Conservation (phyloP, 2,329 filamentous ascomycete genomes). For the Elsinoe necatrix region DNA sequence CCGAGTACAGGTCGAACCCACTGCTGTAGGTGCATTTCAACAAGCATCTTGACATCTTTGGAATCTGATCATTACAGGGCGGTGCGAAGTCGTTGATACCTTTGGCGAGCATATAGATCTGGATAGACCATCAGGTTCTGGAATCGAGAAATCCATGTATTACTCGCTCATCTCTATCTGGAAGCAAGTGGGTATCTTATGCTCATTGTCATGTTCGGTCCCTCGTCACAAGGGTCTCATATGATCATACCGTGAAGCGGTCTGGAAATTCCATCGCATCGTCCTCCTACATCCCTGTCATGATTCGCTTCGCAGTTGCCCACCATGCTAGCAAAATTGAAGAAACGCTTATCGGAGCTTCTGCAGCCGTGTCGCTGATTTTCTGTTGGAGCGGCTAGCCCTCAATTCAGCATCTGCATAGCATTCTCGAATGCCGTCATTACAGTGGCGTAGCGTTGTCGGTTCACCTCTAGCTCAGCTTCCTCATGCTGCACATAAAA, state of each 20-base stretch:
- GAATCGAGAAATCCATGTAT: neutral
- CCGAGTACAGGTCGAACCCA: constrained; percentile 57
- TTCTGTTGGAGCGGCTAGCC: neutral
- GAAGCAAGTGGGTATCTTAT: constrained; percentile 7
- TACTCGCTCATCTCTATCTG: neutral
- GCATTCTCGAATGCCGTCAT: constrained; percentile 43
- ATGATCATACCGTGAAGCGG: neutral
- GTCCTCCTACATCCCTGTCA: neutral
- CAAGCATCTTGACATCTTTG: constrained; percentile 20
- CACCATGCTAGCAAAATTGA: neutral
- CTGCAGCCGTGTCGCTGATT: neutral
- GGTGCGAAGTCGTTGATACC: constrained; percentile 11
- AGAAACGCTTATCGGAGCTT: neutral
- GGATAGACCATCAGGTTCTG: neutral
- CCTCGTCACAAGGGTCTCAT: neutral
- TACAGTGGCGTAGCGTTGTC: constrained; percentile 55
- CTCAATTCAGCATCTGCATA: constrained; percentile 35
- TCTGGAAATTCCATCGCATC: neutral
- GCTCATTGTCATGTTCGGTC: neutral
- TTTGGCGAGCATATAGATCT: constrained; percentile 5
- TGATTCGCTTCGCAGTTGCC: neutral
- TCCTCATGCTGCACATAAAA: constrained; percentile 69
- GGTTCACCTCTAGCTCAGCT: constrained; percentile 60
- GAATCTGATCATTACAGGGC: constrained; percentile 5
- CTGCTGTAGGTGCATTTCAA: constrained; percentile 44